Conservation (phyloP, 352 stramenopile genomes). For the Pythium diclinum region DNA sequence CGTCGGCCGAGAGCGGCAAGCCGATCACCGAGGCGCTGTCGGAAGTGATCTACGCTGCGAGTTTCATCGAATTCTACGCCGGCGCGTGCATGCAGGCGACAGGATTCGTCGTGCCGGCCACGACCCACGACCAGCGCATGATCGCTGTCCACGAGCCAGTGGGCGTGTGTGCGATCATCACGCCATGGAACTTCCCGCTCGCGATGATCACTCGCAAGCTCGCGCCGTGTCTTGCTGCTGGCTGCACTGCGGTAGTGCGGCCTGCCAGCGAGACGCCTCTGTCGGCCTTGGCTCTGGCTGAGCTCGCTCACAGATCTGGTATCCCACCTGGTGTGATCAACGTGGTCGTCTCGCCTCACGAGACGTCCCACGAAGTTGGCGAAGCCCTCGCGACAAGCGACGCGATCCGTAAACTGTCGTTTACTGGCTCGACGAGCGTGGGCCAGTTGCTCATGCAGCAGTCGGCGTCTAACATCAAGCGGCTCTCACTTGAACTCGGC, state of each 20-base stretch:
- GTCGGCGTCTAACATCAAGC: constrained; percentile 77
- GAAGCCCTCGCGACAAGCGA: constrained; percentile 63
- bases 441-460: constrained; percentile 82
- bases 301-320: constrained; percentile 84
- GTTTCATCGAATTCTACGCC: constrained; percentile 96
- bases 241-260: constrained; percentile 96
- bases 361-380: constrained; percentile 73
- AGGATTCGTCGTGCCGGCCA: constrained; percentile 77
- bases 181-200: constrained; percentile 98
- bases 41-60: constrained; percentile 93
- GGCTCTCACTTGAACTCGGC: constrained; percentile 88
- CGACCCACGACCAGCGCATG: constrained; percentile 51
- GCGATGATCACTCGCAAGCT: constrained; percentile 98
- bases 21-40: constrained; percentile 90
- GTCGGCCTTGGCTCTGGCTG: constrained; percentile 90
- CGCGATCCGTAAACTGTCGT: constrained; percentile 88
- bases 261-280: constrained; percentile 96
- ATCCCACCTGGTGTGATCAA: constrained; percentile 89
- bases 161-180: constrained; percentile 94
- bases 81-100: constrained; percentile 90
- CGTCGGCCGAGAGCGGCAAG: constrained; percentile 98
- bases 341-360: constrained; percentile 73
- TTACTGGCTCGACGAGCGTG: constrained; percentile 84
- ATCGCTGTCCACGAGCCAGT: constrained; percentile 89
- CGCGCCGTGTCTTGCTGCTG: constrained; percentile 90